These are phyloP conservation scores for Yarrowia phangngaensis DNA, from an alignment of 805 yeast species.

Conservation along the genomic window DNA sequence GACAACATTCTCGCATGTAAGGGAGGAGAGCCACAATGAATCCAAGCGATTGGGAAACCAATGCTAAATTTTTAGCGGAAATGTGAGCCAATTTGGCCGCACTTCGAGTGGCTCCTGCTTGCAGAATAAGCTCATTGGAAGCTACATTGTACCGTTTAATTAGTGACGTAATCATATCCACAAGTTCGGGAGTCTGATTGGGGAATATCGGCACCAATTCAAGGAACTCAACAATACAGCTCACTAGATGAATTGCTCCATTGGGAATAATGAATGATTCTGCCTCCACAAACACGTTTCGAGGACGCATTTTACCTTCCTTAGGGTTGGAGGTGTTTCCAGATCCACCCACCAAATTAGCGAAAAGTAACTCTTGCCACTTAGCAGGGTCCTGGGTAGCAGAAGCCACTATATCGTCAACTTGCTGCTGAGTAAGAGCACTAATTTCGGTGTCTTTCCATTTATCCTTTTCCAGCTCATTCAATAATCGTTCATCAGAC, in stretches of 20 bases:
- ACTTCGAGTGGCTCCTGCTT: conserved; percentile 65
- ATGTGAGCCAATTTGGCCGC: conserved; percentile 72
- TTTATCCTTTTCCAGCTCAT: conserved; percentile 58
- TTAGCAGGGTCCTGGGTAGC: conserved; percentile 45
- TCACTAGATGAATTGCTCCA: conserved; percentile 45
- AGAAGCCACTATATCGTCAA: conserved; percentile 51
- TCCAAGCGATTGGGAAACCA: conserved; percentile 63
- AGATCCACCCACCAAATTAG: conserved; percentile 19
- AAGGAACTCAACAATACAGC: conserved; percentile 50
- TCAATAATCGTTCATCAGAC: conserved; percentile 47
- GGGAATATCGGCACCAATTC: conserved; percentile 58
- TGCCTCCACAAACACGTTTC: conserved; percentile 46
- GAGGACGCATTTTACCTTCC: conserved; percentile 30
- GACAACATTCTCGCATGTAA: conserved; percentile 38
- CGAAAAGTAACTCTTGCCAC: conserved; percentile 46
- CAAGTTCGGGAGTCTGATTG: conserved; percentile 36
- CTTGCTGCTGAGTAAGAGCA: conserved; percentile 46
- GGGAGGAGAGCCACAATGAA: conserved; percentile 45
- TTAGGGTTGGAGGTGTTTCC: conserved; percentile 39
- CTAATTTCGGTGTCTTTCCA: conserved; percentile 76
- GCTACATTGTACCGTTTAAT: conserved; percentile 52
- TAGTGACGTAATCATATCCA: conserved; percentile 42
- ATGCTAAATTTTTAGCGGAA: conserved; percentile 65
- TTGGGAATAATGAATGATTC: conserved; percentile 57
- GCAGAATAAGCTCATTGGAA: conserved; percentile 57